These are phyloP conservation scores for Rhamnella rubrinervis DNA, from an alignment of 331 rosid species.

Conservation along the genomic window DNA sequence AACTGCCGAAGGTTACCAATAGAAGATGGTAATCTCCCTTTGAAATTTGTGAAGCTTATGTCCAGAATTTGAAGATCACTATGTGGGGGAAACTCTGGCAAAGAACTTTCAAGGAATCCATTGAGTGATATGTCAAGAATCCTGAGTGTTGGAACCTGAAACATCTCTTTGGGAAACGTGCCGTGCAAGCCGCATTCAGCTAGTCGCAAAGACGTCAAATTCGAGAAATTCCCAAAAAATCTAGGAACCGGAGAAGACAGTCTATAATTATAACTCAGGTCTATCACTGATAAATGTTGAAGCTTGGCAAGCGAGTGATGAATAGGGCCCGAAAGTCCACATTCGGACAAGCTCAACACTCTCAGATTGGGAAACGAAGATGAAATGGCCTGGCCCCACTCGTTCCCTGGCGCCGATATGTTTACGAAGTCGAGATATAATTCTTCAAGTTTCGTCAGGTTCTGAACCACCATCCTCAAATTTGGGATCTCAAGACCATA, in stretches of 20 bases:
- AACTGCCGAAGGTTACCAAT: conserved; percentile 20
- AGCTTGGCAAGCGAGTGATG: conserved; percentile 28
- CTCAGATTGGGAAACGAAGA: conserved; percentile 24
- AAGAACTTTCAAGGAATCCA: neutral
- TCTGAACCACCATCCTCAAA: conserved; percentile 20
- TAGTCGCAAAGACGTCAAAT: conserved; percentile 31
- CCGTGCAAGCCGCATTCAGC: conserved; percentile 22
- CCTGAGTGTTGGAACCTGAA: conserved; percentile 28
- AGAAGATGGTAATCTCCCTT: conserved; percentile 21
- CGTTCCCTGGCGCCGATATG: conserved; percentile 31
- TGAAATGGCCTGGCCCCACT: conserved; percentile 38
- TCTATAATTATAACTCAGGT: conserved; percentile 10
- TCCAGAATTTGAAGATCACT: conserved; percentile 20
- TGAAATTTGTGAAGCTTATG: neutral
- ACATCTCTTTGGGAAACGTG: conserved; percentile 43
- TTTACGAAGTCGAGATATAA: conserved; percentile 45
- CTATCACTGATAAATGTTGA: conserved; percentile 31
- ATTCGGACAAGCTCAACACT: conserved; percentile 35
- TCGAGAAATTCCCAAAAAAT: conserved; percentile 26
- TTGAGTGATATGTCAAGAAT: conserved; percentile 24
- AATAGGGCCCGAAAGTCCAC: conserved; percentile 45
- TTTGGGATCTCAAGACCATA: conserved; percentile 32
- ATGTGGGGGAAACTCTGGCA: conserved; percentile 26
- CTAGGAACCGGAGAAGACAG: conserved; percentile 38
- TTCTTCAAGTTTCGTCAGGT: conserved; percentile 27